Percentiles rank a stretch among this genome's conserved stretches.
Conservation (phyloP, 1,139 yeast genomes). For the Torulaspora globosa region DNA sequence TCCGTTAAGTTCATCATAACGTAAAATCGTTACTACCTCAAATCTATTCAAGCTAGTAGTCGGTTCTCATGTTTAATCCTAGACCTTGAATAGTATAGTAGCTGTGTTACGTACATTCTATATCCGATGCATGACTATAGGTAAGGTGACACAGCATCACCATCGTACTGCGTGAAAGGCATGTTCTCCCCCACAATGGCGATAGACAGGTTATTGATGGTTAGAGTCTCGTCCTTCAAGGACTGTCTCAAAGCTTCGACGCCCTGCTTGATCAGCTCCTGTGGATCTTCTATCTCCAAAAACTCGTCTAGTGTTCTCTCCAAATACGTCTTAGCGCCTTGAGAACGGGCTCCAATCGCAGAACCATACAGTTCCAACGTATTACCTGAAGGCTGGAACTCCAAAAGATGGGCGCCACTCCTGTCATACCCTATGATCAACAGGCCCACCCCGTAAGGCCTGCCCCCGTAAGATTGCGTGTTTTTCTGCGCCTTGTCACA, state of each 20-base stretch:
- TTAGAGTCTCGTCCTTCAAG: conserved; percentile 88
- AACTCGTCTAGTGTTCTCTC: conserved; percentile 78
- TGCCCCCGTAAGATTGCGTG: conserved; percentile 91
- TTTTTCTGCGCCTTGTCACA: conserved; percentile 97
- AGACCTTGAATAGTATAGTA: not conserved
- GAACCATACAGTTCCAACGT: conserved; percentile 89
- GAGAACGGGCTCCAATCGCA: conserved; percentile 97
- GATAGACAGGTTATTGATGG: conserved; percentile 77
- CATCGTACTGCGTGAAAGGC: conserved; percentile 74
- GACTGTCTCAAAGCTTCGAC: conserved; percentile 92
- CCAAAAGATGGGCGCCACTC: conserved; percentile 89
- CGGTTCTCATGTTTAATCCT: not conserved
- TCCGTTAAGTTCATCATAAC: not conserved
- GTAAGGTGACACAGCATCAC: conserved; percentile 72
- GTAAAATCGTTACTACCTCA: not conserved
- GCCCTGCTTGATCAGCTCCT: conserved; percentile 79
- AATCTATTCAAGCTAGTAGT: not conserved
- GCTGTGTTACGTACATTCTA: not conserved
- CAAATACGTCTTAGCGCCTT: conserved; percentile 93
- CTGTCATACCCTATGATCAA: conserved; percentile 90
- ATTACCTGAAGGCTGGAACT: conserved; percentile 94
- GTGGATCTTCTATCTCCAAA: conserved; percentile 54
- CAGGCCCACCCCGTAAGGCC: conserved; percentile 97
- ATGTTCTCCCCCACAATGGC: conserved; percentile 84
- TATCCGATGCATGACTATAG: conserved; percentile 20